Evolutionary conservation across 495 filamentous ascomycete species (phyloP).

Genomic region (Neurospora sp.): DNA sequence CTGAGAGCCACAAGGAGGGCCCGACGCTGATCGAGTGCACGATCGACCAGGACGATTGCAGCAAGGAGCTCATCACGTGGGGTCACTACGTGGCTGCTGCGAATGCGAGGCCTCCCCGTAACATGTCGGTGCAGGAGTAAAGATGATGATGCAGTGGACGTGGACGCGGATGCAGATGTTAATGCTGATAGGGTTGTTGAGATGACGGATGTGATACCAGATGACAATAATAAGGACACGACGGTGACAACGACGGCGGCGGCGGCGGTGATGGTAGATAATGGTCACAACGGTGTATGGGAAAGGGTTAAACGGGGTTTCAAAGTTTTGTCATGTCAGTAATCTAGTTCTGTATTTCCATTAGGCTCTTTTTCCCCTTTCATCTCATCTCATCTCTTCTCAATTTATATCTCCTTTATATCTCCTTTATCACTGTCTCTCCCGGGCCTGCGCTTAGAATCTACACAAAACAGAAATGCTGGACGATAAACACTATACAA

Average conservation of each 20-base stretch:
- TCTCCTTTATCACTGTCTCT: neutral
- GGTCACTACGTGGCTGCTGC: constrained; percentile 17
- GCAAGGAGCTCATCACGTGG: constrained; percentile 19
- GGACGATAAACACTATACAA: neutral
- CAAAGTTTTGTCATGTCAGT: neutral
- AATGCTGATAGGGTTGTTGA: neutral
- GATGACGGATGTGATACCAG: neutral
- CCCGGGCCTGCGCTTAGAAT: neutral
- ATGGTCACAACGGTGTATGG: neutral
- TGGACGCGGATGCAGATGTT: neutral
- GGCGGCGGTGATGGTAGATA: neutral
- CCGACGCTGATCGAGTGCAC: constrained; percentile 18
- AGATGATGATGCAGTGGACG: neutral
- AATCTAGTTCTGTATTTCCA: too few species aligned
- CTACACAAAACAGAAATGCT: neutral
- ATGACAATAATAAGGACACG: neutral
- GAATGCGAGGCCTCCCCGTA: constrained; percentile 13
- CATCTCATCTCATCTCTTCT: neutral
- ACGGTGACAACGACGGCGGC: neutral
- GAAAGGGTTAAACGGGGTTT: neutral
- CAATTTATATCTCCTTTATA: neutral
- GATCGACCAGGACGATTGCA: constrained; percentile 19
- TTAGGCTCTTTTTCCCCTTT: neutral
- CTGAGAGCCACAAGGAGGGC: constrained; percentile 5
- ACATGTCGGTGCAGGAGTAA: neutral